phyloP scores from a whole-genome alignment of 179 eudicot genomes.

The Gypsophila paniculata region DNA sequence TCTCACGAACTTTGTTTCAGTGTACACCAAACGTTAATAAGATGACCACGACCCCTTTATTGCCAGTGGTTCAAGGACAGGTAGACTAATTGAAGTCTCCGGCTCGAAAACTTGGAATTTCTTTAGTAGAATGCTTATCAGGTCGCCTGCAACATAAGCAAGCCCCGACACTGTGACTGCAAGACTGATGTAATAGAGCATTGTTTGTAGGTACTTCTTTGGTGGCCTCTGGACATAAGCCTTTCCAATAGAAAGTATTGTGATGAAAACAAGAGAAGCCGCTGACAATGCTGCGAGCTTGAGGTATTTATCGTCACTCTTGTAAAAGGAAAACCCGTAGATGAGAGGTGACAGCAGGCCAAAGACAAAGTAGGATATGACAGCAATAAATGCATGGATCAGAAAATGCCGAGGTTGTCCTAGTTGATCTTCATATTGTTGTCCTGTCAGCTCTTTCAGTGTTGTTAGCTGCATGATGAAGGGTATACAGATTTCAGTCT shows the following conservation, averaged over 20 bases:
- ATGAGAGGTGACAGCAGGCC: conserved; percentile 62
- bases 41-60: conserved; percentile 28
- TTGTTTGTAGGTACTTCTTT: conserved; percentile 42
- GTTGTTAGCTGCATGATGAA: conserved; percentile 57
- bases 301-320: conserved; percentile 53
- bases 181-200: conserved; percentile 36
- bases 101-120: conserved; percentile 55
- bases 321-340: conserved; percentile 62
- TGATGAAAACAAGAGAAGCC: conserved; percentile 50
- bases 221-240: conserved; percentile 52
- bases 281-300: conserved; percentile 52
- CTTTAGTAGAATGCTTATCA: conserved; percentile 45
- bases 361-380: conserved; percentile 60
- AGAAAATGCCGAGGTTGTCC: conserved; percentile 57
- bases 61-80: conserved; percentile 23
- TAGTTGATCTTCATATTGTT: conserved; percentile 52
- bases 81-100: conserved; percentile 22
- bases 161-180: conserved; percentile 60
- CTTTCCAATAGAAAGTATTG: conserved; percentile 53
- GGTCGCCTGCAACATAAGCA: conserved; percentile 56
- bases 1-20: conserved; percentile 2
- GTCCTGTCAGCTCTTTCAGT: conserved; percentile 41
- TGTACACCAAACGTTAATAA: conserved; percentile 21
- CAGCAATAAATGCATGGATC: conserved; percentile 50
- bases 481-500: neutral